Conservation (phyloP, 179 eudicot genomes). For the Sideroxylon spinosum region DNA sequence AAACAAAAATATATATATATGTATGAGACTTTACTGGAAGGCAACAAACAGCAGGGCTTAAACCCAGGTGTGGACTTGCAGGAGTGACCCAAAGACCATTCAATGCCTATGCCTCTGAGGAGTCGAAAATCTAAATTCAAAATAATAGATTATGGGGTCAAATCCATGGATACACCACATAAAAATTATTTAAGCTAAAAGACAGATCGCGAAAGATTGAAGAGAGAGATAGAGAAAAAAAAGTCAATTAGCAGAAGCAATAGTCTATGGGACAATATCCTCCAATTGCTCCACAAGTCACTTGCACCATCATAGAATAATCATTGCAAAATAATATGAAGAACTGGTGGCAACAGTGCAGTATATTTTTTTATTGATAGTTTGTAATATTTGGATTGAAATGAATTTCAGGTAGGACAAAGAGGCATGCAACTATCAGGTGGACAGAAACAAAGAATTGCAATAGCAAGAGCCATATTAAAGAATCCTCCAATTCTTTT, state of each 20-base stretch:
- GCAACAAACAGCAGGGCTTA: neutral
- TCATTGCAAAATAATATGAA: neutral
- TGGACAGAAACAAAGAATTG: constrained; percentile 55
- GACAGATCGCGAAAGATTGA: neutral
- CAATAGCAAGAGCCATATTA: constrained; percentile 54
- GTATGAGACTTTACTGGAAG: no score
- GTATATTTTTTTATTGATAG: neutral
- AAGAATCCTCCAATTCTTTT: constrained; percentile 51
- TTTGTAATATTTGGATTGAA: neutral
- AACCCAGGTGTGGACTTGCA: neutral
- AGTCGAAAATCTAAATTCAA: neutral
- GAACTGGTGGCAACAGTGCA: neutral
- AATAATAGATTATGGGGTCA: neutral
- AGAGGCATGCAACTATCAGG: constrained; percentile 53
- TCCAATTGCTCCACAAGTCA: neutral
- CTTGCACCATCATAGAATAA: neutral
- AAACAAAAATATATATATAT: no score
- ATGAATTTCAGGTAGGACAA: constrained; percentile 38
- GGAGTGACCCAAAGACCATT: neutral
- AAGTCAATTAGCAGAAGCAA: neutral
- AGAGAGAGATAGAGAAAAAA: neutral
- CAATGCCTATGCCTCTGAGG: neutral
- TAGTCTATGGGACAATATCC: neutral
- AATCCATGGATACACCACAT: neutral
- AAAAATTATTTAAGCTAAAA: neutral